Conservation (phyloP, 306 rosid genomes). For the Rosa persica region DNA sequence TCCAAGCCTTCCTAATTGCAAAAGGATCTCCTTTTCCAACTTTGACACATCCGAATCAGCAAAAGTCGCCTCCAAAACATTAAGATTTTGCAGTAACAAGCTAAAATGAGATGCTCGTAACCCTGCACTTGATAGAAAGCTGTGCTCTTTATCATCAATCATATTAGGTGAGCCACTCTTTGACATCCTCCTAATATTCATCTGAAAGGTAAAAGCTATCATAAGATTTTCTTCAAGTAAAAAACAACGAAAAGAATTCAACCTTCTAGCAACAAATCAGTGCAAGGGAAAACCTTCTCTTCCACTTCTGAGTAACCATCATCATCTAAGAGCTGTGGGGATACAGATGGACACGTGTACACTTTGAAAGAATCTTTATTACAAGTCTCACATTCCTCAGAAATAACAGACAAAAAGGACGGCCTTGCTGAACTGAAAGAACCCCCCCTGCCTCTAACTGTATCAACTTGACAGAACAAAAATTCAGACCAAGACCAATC, state of each 20-base stretch:
- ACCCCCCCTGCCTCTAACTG: constrained; percentile 65
- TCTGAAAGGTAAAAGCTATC: constrained; percentile 37
- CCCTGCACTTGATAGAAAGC: constrained; percentile 17
- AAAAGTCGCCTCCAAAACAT: constrained; percentile 71
- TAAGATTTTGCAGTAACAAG: constrained; percentile 71
- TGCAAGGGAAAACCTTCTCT: constrained; percentile 46
- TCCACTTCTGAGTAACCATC: constrained; percentile 47
- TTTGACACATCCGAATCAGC: constrained; percentile 52
- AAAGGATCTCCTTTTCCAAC: constrained; percentile 61
- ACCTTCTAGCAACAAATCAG: constrained; percentile 1
- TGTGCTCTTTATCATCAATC: constrained; percentile 32
- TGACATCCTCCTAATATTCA: constrained; percentile 39
- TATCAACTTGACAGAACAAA: constrained; percentile 12
- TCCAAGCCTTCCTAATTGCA: constrained; percentile 74
- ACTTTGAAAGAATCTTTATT: constrained; percentile 50
- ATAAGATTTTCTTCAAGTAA: constrained; percentile 18
- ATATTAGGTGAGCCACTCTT: constrained; percentile 27
- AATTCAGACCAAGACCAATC: neutral
- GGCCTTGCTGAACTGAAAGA: constrained; percentile 47
- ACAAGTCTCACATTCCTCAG: constrained; percentile 58
- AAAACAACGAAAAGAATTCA: neutral
- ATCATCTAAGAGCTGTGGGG: constrained; percentile 41
- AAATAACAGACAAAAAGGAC: constrained; percentile 51
- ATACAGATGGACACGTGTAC: constrained; percentile 44
- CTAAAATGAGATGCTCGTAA: constrained; percentile 44